A percentile compares a stretch with the other conserved stretches of the same genome.
phyloP scores from a whole-genome alignment of 1,284 basidiomycete genomes.

The Rhodotorula sp. region DNA sequence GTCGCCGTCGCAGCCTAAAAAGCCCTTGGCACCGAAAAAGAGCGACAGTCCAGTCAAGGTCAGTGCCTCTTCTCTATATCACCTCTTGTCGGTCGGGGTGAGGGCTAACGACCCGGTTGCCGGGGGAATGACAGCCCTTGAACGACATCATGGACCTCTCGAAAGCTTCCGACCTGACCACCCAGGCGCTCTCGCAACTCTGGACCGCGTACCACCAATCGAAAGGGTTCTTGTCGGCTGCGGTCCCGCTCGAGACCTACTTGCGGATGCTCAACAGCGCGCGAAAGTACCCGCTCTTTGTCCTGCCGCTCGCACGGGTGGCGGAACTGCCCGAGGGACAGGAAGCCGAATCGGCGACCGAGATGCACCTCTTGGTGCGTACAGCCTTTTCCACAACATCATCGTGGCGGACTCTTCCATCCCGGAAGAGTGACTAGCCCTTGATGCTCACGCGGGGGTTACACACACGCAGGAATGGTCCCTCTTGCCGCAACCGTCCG shows the following conservation, averaged over 20 bases:
- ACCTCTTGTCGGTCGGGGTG: neutral
- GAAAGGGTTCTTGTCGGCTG: slow-evolving; percentile 75
- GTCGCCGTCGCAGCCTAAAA: neutral
- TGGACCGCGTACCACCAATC: slow-evolving; percentile 90
- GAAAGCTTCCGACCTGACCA: slow-evolving; percentile 68
- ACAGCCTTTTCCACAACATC: slow-evolving; percentile 3
- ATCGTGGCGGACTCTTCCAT: too few species aligned
- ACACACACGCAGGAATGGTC: slow-evolving; percentile 43
- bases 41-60: slow-evolving; percentile 35
- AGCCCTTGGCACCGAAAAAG: slow-evolving; percentile 2
- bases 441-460: too few species aligned
- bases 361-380: slow-evolving; percentile 85
- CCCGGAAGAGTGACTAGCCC: too few species aligned
- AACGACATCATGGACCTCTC: slow-evolving; percentile 73
- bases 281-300: slow-evolving; percentile 66
- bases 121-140: slow-evolving; percentile 60
- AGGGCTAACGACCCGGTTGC: neutral
- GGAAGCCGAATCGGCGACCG: slow-evolving; percentile 60
- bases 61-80: too few species aligned
- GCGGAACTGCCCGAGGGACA: slow-evolving; percentile 41
- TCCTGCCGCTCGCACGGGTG: slow-evolving; percentile 69
- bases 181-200: slow-evolving; percentile 68
- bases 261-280: slow-evolving; percentile 64
- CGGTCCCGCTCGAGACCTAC: slow-evolving; percentile 71
- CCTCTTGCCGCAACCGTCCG: slow-evolving; percentile 54